These are phyloP conservation scores for Annona cherimola DNA, from an alignment of 164 flowering plant species.

Conservation along the genomic window DNA sequence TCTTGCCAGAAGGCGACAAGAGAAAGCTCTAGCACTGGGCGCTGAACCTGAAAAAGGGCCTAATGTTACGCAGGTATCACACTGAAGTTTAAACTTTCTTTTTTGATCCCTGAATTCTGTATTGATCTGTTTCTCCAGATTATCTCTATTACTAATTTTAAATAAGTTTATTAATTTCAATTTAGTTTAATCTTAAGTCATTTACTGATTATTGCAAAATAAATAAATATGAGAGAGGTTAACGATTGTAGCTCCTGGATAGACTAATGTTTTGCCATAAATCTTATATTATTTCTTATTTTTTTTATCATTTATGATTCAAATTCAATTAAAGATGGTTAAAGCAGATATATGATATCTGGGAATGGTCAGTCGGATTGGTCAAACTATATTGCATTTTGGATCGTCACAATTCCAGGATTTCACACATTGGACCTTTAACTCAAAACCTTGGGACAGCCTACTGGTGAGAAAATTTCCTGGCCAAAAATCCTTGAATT, in stretches of 20 bases:
- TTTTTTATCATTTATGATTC: background rate
- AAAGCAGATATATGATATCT: background rate
- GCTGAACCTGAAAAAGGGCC: constrained; percentile 95
- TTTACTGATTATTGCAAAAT: background rate
- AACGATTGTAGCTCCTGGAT: background rate
- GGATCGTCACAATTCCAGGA: background rate
- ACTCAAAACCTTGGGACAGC: background rate
- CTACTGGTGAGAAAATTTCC: background rate
- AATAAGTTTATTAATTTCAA: no score
- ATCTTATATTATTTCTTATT: background rate
- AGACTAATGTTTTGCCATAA: background rate
- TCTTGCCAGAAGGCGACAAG: constrained; percentile 61
- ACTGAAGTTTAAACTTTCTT: background rate
- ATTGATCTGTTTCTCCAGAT: constrained; percentile 1
- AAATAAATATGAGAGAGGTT: background rate
- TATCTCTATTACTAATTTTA: background rate
- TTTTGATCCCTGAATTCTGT: background rate
- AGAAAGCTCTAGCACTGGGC: constrained; percentile 79
- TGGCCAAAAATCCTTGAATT: background rate
- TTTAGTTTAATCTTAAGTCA: background rate
- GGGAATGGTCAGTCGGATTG: background rate
- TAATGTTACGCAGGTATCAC: constrained; percentile 71
- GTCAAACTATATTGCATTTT: no score
- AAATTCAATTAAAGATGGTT: background rate
- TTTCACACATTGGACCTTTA: background rate